These are phyloP conservation scores for Entonaema liquescens DNA, from an alignment of 495 filamentous ascomycete genomes.

Conservation along the genomic window DNA sequence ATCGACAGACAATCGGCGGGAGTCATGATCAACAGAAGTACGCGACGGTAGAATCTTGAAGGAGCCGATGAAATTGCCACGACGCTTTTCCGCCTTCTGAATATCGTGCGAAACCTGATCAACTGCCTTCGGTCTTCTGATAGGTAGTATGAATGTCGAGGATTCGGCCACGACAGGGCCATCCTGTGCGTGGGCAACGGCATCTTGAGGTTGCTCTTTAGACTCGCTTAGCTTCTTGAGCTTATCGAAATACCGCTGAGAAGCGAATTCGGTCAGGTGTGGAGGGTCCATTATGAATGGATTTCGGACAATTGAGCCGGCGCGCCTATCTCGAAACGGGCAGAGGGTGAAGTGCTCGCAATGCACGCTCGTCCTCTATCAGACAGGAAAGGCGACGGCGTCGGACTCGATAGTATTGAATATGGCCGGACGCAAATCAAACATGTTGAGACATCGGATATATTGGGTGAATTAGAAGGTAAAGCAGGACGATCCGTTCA, in stretches of 20 bases:
- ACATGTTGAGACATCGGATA: conserved; percentile 57
- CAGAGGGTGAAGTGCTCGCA: conserved; percentile 37
- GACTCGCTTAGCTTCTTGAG: conserved; percentile 51
- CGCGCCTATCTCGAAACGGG: conserved; percentile 39
- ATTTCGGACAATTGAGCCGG: conserved; percentile 24
- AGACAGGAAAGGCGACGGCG: conserved; percentile 45
- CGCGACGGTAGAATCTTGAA: conserved; percentile 44
- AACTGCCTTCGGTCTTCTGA: conserved; percentile 46
- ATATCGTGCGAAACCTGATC: conserved; percentile 40
- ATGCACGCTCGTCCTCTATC: conserved; percentile 50
- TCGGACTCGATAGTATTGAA: conserved; percentile 44
- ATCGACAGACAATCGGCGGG: conserved; percentile 37
- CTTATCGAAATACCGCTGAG: conserved; percentile 63
- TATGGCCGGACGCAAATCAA: conserved; percentile 51
- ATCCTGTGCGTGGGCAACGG: conserved; percentile 34
- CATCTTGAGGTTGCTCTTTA: conserved; percentile 42
- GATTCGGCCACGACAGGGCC: conserved; percentile 35
- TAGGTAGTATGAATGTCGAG: conserved; percentile 52
- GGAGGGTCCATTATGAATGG: conserved; percentile 58
- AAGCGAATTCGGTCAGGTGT: conserved; percentile 67
- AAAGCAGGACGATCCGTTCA: conserved; percentile 15
- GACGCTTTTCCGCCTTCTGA: conserved; percentile 49
- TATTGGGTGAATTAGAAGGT: conserved; percentile 17
- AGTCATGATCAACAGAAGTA: conserved; percentile 42
- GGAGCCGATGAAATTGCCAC: conserved; percentile 43